Conservation (phyloP, 495 filamentous ascomycete species). For the Recurvomyces mirabilis region DNA sequence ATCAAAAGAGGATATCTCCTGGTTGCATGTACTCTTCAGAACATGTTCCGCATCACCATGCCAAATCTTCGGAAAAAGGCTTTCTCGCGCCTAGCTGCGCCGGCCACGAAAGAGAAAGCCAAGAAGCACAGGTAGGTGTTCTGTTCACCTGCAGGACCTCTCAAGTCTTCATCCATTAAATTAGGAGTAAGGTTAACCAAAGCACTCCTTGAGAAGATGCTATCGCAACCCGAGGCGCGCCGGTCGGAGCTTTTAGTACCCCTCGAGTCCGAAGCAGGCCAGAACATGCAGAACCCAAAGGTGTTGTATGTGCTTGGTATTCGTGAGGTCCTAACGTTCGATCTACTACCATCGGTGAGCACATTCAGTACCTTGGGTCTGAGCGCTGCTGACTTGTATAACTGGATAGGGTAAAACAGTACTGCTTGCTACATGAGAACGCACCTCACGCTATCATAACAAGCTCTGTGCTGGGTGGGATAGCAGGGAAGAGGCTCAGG, state of each 20-base stretch:
- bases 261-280: neutral
- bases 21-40: no score
- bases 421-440: neutral
- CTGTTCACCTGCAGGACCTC: no score
- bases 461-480: neutral
- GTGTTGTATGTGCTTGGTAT: slow-evolving; percentile 1
- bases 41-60: no score
- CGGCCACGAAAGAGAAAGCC: no score
- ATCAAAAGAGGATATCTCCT: no score
- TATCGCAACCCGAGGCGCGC: no score
- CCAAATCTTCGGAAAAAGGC: no score
- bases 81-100: no score
- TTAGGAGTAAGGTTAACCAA: neutral
- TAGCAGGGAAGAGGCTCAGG: neutral
- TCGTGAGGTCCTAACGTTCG: neutral
- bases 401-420: neutral
- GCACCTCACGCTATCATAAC: neutral
- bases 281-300: neutral
- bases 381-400: neutral
- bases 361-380: neutral
- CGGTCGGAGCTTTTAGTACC: slow-evolving; percentile 6
- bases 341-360: slow-evolving; percentile 3
- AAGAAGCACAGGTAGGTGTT: no score
- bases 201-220: neutral
- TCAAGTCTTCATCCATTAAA: no score